Evolutionary conservation across 768 basidiomycete genomes (phyloP), one percentile per base, ranked within the genome.

Genomic region (Lactifluus rugatus): DNA sequence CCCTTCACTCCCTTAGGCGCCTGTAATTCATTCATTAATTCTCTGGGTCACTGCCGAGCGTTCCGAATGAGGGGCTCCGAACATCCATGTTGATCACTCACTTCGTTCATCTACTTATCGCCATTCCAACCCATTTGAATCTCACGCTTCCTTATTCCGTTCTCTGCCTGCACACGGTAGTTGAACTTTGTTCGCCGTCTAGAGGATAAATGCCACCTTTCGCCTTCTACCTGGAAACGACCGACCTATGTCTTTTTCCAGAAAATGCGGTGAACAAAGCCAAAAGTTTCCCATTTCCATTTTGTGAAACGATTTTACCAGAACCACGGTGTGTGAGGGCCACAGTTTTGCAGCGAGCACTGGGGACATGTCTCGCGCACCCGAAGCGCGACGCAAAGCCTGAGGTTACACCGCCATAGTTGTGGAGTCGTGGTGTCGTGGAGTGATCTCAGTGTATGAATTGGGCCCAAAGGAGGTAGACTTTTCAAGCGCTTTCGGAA

Each of bases 241-340:
- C 44, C 60, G 68, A 17, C 76, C 79, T 21, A 70, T 81, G 50
- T 77, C 79, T n/a, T 78, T 57, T 76, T 45, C 73, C 72, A 17
- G 25, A 67, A 65, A 57, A 28, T 36, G 50, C 21, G 16, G 31
- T 17, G 26, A 46, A 37, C 55, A 53, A 23, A 31, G 76, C 80
- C n/a, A n/a, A n/a, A n/a, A n/a, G 28, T 83, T 84, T 70, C 73
- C 81, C 60, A 84, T 84, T 65, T 85, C 84, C 65, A 78, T 82
- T 17, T n/a, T 84, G 80, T 68, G 72, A 76, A 46, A 71, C 74
- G n/a, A 32, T 61, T 67, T n/a, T 73, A 75, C 65, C 82, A 82
- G 69, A 73, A 77, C 21, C 74, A 65, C 60, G n/a, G n/a, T 82
- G 82, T 25, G 72, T 85, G 16, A 19, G 54, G 28, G 37, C 28